Base-by-base conservation (phyloP, 2,329 filamentous ascomycete genomes). In the Alternaria ventricosa region DNA sequence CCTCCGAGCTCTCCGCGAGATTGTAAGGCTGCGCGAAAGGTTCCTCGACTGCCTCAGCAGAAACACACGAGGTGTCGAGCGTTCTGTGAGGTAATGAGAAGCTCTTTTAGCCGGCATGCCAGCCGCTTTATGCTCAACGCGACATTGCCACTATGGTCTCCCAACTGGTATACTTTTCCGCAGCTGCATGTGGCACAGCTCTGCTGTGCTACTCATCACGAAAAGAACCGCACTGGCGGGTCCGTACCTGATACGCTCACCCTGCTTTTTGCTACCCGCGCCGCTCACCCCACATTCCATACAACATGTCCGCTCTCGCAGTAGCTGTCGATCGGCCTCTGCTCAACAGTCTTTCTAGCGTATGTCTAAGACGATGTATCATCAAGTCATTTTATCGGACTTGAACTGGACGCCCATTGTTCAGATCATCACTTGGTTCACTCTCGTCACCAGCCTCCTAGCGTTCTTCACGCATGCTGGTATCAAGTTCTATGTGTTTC, bases 361-460 rank as follows among this genome's bases (percentile, higher is more conserved):
- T 49, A 60, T 61, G 51, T 60, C 43, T 20, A 65, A 51, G 25
- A 55, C 45, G 7, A 25, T 59, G 55, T 27, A 65, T 46, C 70
- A 65, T 46, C 70, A 73, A 57, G 55, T 70, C 22, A 60, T 71
- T 12, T 10, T 71, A 20, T 66, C 65, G 12, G 68, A 64, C 25
- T 47, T 60, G 15, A 74, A 75, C 44, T 62, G 64, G 10, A 73
- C 67, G 28, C 72, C 72, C 12, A 59, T 73, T 9, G 60, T 74
- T n/a, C 69, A 74, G 41, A 72, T 74, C 25, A 49, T 71, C n/a
- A 65, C 68, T 13, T 74, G 71, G 71, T 61, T 74, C 23, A 63
- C 57, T 28, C 57, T 74, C 10, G 65, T 61, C 7, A 64, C 67
- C 3, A 70, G 68, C 30, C 56, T 70, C 4, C 43, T 75, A 12